Evolutionary conservation across 2,329 filamentous ascomycete species (phyloP).

Genomic region (Ascochyta koolunga): DNA sequence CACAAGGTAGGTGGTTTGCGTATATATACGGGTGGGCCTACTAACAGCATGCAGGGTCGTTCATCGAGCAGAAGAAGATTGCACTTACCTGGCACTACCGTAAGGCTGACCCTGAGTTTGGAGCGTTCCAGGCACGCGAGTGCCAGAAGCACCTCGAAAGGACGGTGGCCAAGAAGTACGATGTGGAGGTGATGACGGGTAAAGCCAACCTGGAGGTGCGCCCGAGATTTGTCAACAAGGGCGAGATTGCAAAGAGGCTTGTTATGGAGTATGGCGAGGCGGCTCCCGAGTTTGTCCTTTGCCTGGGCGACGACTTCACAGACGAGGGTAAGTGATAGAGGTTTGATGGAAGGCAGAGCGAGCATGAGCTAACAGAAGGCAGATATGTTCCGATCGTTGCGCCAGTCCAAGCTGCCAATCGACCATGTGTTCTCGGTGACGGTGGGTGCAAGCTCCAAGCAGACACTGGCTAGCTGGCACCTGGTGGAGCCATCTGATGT

Average conservation of each 20-base stretch:
- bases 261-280: slow-evolving; percentile 73
- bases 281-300: slow-evolving; percentile 83
- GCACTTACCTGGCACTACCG: slow-evolving; percentile 98
- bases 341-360: not conserved
- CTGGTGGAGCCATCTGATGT: slow-evolving; percentile 88
- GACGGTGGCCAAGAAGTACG: slow-evolving; percentile 78
- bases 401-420: slow-evolving; percentile 60
- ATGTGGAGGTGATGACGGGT: slow-evolving; percentile 94
- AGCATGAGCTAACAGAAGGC: slow-evolving; percentile 15
- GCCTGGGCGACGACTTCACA: slow-evolving; percentile 93
- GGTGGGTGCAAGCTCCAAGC: slow-evolving; percentile 88
- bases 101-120: slow-evolving; percentile 84
- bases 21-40: slow-evolving; percentile 2
- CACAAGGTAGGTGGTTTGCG: slow-evolving; percentile 67
- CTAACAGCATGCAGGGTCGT: slow-evolving; percentile 66
- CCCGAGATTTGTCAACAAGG: slow-evolving; percentile 98
- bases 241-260: slow-evolving; percentile 86
- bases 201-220: slow-evolving; percentile 97
- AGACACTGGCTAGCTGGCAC: slow-evolving; percentile 89
- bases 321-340: slow-evolving; percentile 75
- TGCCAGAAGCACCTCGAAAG: slow-evolving; percentile 82
- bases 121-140: slow-evolving; percentile 76
- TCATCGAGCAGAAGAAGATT: slow-evolving; percentile 92
- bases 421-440: slow-evolving; percentile 87
- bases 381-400: slow-evolving; percentile 84